phyloP scores from a whole-genome alignment of 345 rosid species.

The Lepidium africanum region DNA sequence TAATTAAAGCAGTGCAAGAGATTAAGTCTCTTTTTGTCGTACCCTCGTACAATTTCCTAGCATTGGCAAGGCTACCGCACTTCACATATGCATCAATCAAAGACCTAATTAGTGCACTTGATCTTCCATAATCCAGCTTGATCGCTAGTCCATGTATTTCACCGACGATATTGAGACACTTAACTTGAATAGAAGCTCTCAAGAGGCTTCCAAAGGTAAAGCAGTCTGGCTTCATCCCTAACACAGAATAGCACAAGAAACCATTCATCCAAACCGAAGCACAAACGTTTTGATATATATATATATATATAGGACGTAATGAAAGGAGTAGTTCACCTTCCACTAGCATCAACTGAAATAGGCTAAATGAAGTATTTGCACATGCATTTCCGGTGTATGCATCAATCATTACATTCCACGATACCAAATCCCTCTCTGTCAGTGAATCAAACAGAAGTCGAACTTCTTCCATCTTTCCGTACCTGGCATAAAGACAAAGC shows the following conservation, averaged over 20 bases:
- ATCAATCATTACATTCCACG: conserved; percentile 63
- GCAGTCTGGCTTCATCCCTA: conserved; percentile 56
- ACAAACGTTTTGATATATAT: not conserved
- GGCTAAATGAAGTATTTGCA: conserved; percentile 33
- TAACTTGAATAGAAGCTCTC: conserved; percentile 38
- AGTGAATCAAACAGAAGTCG: conserved; percentile 41
- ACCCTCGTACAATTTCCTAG: conserved; percentile 31
- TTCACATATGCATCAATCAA: conserved; percentile 59
- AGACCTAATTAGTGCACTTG: conserved; percentile 38
- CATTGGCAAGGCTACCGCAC: conserved; percentile 44
- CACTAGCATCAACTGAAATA: conserved; percentile 45
- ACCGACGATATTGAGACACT: conserved; percentile 29
- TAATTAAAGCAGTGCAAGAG: conserved; percentile 59
- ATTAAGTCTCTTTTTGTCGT: conserved; percentile 39
- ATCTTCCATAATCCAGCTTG: conserved; percentile 39
- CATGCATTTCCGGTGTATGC: conserved; percentile 38
- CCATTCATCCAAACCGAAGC: not conserved
- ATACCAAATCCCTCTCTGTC: conserved; percentile 40
- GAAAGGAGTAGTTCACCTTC: conserved; percentile 39
- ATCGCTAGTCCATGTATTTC: conserved; percentile 49
- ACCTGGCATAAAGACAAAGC: conserved; percentile 50
- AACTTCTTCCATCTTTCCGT: conserved; percentile 43
- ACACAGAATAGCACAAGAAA: not conserved
- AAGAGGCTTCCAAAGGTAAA: conserved; percentile 62
- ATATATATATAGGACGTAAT: not conserved